Evolutionary conservation across 257 asterid genomes (phyloP), one percentile per base, ranked within the genome.

Genomic region (Ehretia macrophylla): DNA sequence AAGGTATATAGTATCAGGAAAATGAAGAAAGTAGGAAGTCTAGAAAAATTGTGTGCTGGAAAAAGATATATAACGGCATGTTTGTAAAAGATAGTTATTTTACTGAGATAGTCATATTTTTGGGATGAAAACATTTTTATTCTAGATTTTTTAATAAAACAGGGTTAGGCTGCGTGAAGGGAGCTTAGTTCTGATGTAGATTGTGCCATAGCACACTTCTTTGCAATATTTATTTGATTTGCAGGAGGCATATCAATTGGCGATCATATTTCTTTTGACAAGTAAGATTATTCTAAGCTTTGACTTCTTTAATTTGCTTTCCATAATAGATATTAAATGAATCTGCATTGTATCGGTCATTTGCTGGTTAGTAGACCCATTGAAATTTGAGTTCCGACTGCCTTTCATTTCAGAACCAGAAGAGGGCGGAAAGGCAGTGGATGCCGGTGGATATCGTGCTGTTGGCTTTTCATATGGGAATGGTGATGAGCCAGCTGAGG

Each of bases 391-490:
- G 38, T 52, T 20, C 57, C 20, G 11, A 21, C 10, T 10, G 32
- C 38, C 55, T 66, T 58, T 48, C 46, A 45, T 58, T 42, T 22
- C 20, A 84, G 95, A 75, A 59, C 47, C 50, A 23, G 85, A 85
- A 64, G 96, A 82, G 64, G 80, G 74, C 18, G 88, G 74, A 68
- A 52, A 75, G 58, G 65, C 63, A 51, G 68, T 18, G 48, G 79
- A 76, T 64, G 21, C 64, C 18, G 63, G 50, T 38, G 77, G 75
- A 37, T 85, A 83, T 75, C 64, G 53, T 27, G 75, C 83, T 62
- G 91, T 93, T 72, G 76, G 67, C 37, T 89, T 89, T 75, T 81
- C 94, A 20, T 89, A 93, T 60, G 95, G 91, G 69, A 69, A 72
- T 48, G 42, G 61, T 49, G 77, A 71, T 32, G 78, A 70, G 67